phyloP scores from a whole-genome alignment of 495 filamentous ascomycete species.

The Hypoxylon perforatum region DNA sequence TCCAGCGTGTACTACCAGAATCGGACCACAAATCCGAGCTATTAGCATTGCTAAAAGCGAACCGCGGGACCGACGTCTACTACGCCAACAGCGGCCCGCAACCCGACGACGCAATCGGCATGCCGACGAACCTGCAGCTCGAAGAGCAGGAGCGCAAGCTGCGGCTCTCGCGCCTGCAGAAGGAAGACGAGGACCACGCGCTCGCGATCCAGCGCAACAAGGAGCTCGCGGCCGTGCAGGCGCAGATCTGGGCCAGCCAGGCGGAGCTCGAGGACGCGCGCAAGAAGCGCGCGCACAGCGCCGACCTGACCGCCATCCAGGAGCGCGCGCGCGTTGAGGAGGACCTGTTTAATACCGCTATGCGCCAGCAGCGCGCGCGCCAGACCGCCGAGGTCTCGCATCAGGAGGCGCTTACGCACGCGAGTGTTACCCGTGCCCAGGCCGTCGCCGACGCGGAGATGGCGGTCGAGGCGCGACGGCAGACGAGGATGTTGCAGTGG shows the following conservation, averaged over 20 bases:
- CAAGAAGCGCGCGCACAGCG: constrained; percentile 40
- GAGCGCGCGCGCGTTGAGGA: constrained; percentile 51
- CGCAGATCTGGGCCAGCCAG: constrained; percentile 55
- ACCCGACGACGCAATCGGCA: constrained; percentile 55
- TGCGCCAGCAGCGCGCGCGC: constrained; percentile 46
- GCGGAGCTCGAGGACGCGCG: constrained; percentile 59
- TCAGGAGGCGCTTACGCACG: constrained; percentile 52
- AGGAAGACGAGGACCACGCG: constrained; percentile 51
- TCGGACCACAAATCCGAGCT: constrained; percentile 51
- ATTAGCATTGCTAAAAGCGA: constrained; percentile 52
- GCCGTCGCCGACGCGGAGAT: constrained; percentile 55
- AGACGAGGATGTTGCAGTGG: constrained; percentile 49
- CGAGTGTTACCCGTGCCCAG: constrained; percentile 49
- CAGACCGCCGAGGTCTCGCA: constrained; percentile 48
- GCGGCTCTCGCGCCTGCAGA: constrained; percentile 48
- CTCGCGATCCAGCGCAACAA: constrained; percentile 51
- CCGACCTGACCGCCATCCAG: constrained; percentile 41
- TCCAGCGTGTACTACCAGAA: constrained; percentile 47
- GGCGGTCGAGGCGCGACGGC: constrained; percentile 50
- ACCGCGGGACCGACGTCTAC: constrained; percentile 58
- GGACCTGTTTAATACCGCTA: constrained; percentile 46
- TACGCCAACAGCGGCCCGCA: constrained; percentile 60
- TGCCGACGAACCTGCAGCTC: constrained; percentile 55
- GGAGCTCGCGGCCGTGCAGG: constrained; percentile 56
- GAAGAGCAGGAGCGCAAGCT: constrained; percentile 58